Base-by-base conservation (phyloP, 129 eudicot genomes). In the Kitagawia praeruptora region DNA sequence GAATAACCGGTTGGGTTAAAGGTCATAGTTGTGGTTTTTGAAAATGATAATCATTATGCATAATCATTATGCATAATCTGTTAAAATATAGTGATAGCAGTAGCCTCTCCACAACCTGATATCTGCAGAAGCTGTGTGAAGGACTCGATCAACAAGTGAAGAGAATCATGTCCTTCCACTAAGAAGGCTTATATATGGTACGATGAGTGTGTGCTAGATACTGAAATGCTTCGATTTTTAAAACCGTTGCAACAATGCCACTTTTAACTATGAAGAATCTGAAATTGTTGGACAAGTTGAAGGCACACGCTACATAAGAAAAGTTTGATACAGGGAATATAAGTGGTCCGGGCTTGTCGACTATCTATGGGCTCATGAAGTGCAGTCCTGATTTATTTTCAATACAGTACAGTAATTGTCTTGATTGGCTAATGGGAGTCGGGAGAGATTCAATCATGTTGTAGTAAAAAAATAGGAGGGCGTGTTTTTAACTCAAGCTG, bases 361-460 rank as follows among this genome's bases (percentile, higher is more conserved):
- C 75, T 9, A 18, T 92, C 6, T 92, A 66, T 53, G 86, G 81
- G 10, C 74, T 84, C 38, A 80, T 78, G 75, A 95, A 92, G 86
- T 92, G 97, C 82, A 86, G 89, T 11, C 94, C 94, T 14, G 97
- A 92, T 76, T 70, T 92, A 27, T 54, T 88, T 10, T n/a, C 37
- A 0, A 53, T 21, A 8, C 76, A 81, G 51, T 89, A 93, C 75
- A 38, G 19, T 8, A 8, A 41, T 19, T 92, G 97, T 56, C 72
- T 72, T 6, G 76, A 72, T 19, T 15, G 16, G 25, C 31, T 40
- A 21, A 40, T 41, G 16, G 25, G n/a, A n/a, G n/a, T n/a, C n/a
- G n/a, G n/a, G 31, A 72, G 3, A 11, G 8, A 40, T 72, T 21
- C 10, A 7, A 18, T 39, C 27, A 19, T 38, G 75, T 39, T 70